Evolutionary conservation across 73 alveolate species (phyloP), one percentile per base, ranked within the genome.

Genomic region (Paramecium octaurelia): DNA sequence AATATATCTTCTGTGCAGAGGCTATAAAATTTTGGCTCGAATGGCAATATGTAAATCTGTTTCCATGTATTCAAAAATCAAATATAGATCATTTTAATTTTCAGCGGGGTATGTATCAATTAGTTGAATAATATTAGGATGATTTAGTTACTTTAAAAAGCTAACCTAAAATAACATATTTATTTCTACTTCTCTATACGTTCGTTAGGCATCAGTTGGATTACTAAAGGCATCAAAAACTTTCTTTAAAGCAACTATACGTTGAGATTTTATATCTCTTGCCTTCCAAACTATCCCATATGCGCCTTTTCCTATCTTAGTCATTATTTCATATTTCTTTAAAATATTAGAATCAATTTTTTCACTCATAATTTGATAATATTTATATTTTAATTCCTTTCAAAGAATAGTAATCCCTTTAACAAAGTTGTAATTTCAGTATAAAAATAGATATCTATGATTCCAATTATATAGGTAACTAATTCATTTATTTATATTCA

Each of bases 231-330:
- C 99, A 92, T 97, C 98, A 85, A 96, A 97, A 27, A 97, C 96
- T 40, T 96, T 85, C 93, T 86, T 87, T 96, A 40, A 88, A 80
- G 92, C 84, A 16, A 85, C 86, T 95, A 96, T 48, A 27, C 60
- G 34, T 57, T 95, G 88, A 27, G 95, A 86, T 69, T 93, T 95
- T 94, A 92, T 86, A 77, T 97, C 98, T 14, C 88, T 96, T 14
- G 98, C 98, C 91, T 97, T 97, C 97, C 98, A 97, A 29, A 97
- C 99, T 8, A 97, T 92, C 18, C 99, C 99, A 92, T 97, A 96
- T 12, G 99, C 98, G 4, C 99, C 99, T 93, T 96, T 93, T 1
- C 99, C 99, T 27, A 96, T 83, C 93, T 92, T 95, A 31, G 95
- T 44, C 29, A 95, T 88, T 27, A 95, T 93, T 58, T 95, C 98